phyloP scores from a whole-genome alignment of 371 early-diverging fungal genomes.

The Globomyces sp. region DNA sequence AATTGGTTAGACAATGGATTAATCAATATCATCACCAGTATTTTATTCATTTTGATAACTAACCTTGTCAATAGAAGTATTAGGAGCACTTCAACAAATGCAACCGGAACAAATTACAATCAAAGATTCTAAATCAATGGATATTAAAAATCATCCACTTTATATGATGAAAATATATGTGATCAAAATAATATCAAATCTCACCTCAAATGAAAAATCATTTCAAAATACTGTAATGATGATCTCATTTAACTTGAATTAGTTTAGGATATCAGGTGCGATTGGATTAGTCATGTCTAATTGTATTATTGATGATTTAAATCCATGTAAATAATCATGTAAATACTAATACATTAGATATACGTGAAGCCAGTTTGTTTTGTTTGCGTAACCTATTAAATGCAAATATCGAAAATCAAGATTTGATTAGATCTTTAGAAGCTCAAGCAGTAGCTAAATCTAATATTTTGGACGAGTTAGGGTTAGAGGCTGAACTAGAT shows the following conservation, averaged over 20 bases:
- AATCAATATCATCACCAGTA: no score
- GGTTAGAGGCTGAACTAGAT: no score
- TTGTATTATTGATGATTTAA: conserved; percentile 7
- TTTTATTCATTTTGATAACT: no score
- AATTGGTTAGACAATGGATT: no score
- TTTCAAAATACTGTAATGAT: background rate
- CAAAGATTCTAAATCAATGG: background rate
- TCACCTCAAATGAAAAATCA: background rate
- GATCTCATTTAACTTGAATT: background rate
- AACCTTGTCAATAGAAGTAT: background rate
- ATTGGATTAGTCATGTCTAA: background rate
- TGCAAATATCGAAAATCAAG: conserved; percentile 2
- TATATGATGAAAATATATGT: conserved; percentile 2
- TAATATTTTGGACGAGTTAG: no score
- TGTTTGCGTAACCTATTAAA: background rate
- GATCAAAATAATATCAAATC: conserved; percentile 10
- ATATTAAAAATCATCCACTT: background rate
- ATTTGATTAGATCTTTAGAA: conserved; percentile 1
- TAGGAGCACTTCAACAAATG: background rate
- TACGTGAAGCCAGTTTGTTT: conserved; percentile 4
- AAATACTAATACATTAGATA: background rate
- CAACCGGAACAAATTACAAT: background rate
- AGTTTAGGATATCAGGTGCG: background rate
- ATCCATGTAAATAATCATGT: conserved; percentile 1
- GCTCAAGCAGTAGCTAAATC: background rate